Conservation (phyloP, 768 basidiomycete species). For the Mycena maculata region DNA sequence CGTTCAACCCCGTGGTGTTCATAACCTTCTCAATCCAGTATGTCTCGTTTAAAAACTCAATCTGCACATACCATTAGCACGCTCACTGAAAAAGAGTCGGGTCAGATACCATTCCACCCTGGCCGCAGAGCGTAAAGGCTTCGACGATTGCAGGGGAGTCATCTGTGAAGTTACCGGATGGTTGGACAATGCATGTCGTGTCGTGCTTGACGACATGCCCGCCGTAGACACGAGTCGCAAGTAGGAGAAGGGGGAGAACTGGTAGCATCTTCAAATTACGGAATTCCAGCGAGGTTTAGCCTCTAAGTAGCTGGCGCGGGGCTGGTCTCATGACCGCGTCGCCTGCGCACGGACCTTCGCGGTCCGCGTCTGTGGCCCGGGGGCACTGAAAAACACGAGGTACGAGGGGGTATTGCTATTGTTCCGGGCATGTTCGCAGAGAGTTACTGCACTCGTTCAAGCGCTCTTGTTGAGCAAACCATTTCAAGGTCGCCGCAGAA, state of each 20-base stretch:
- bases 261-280: conserved; percentile 8
- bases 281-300: neutral
- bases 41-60: conserved; percentile 45
- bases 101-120: conserved; percentile 5
- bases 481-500: too few relatives aligned
- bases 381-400: too few relatives aligned
- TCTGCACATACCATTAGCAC: conserved; percentile 26
- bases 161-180: conserved; percentile 37
- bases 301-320: neutral
- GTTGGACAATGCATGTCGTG: conserved; percentile 34
- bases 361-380: neutral
- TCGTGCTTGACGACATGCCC: conserved; percentile 15
- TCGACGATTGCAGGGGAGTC: conserved; percentile 40
- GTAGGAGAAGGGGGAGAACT: neutral
- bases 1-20: conserved; percentile 47
- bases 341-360: neutral
- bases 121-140: conserved; percentile 34
- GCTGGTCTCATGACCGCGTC: conserved; percentile 4
- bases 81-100: neutral
- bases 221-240: neutral
- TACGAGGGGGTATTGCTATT: too few relatives aligned
- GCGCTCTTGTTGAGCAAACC: too few relatives aligned
- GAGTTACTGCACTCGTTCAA: too few relatives aligned
- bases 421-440: too few relatives aligned
- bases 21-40: conserved; percentile 49